These are phyloP conservation scores for Delphinella strobiligena DNA, from an alignment of 2,329 filamentous ascomycete species.

Conservation along the genomic window DNA sequence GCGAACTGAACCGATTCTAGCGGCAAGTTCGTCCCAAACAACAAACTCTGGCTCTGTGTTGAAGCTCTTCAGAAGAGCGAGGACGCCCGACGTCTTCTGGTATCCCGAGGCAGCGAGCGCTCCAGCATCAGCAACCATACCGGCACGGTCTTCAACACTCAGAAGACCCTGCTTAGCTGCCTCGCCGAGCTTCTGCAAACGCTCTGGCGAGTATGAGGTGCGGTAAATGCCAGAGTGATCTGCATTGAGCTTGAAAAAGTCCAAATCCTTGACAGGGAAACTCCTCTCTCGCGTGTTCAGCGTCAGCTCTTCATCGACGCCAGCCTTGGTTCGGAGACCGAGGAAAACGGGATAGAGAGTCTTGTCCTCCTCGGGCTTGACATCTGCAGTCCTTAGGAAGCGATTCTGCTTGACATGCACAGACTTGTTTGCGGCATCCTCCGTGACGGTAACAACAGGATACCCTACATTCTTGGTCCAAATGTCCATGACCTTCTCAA, in stretches of 20 bases:
- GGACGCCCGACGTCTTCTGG: constrained; percentile 80
- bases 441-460: constrained; percentile 78
- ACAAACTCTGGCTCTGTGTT: constrained; percentile 74
- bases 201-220: constrained; percentile 73
- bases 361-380: constrained; percentile 84
- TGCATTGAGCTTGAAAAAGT: constrained; percentile 95
- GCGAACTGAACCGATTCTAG: constrained; percentile 66
- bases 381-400: constrained; percentile 83
- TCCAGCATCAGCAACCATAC: constrained; percentile 81
- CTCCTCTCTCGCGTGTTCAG: constrained; percentile 60
- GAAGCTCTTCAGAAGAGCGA: constrained; percentile 78
- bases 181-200: constrained; percentile 75
- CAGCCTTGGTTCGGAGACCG: constrained; percentile 71
- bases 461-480: constrained; percentile 97
- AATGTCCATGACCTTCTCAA: constrained; percentile 81
- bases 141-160: constrained; percentile 79
- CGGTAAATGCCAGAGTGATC: constrained; percentile 90
- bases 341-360: constrained; percentile 84
- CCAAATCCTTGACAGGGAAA: constrained; percentile 64
- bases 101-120: constrained; percentile 83
- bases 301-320: constrained; percentile 64
- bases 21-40: constrained; percentile 86
- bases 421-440: constrained; percentile 55
- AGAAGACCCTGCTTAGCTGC: constrained; percentile 72
- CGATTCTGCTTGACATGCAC: constrained; percentile 91